Evolutionary conservation across 1,139 yeast species (phyloP), one percentile per base, ranked within the genome.

Genomic region (Geotrichum histeridarum): DNA sequence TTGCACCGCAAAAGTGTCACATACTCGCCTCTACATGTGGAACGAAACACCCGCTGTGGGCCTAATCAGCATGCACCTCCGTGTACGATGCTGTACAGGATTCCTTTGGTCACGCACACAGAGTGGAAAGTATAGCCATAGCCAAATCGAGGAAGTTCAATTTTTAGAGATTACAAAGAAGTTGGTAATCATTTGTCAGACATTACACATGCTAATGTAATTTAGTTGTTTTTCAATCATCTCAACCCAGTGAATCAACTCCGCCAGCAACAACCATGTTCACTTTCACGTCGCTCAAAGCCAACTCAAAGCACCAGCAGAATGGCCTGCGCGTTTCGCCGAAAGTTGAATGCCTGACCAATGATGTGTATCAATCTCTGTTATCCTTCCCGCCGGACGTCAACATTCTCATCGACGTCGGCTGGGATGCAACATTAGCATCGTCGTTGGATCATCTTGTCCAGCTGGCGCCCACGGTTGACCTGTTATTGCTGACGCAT

Each of bases 401-500:
- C 41, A 61, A 60, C 51, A 61, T 73, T 35, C 62, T 73, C 22
- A 59, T 73, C 14, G 76, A 73, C 57, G 68, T 65, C 1, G 76
- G 76, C 30, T 73, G 77, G 77, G 70, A 72, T 48, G 61, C 65
- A 9, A 57, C 60, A 7, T 61, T 73, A 35, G 54, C 62, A 2
- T 53, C 61, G 42, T 59, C 59, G 30, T 62, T 71, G 46, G 61
- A 57, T 27, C 60, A 62, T 37, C 56, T 72, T 8, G 54, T 51
- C n/a, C 18, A 46, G 15, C 37, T 50, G 11, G 53, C 61, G 8
- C 73, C 79, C 18, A 77, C 79, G 39, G 77, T 85, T 5, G 89
- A 88, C 64, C 71, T 86, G 35, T 79, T 93, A 2, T 67, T 93
- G 5, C 71, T 93, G 17, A 90, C 98, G 1, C 99, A 93, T 65